Conservation (phyloP, 345 rosid species). For the Gossypium sturtianum region DNA sequence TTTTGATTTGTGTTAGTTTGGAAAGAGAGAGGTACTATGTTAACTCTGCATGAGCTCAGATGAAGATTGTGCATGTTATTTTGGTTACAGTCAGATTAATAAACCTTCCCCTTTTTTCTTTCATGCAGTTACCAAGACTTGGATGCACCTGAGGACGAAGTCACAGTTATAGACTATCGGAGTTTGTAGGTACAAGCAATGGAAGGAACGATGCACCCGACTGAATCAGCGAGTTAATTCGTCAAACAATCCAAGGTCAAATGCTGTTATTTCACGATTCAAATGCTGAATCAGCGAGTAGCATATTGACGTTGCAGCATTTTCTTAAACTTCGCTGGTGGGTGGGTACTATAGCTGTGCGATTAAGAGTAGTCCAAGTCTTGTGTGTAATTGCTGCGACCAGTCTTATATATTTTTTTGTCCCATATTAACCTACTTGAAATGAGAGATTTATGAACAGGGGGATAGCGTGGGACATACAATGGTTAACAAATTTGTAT, state of each 20-base stretch:
- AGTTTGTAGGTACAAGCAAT: conserved; percentile 54
- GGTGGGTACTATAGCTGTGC: neutral
- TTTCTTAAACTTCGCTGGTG: neutral
- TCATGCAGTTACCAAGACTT: conserved; percentile 93
- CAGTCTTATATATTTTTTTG: neutral
- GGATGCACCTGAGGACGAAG: conserved; percentile 97
- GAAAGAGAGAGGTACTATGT: neutral
- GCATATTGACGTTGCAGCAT: neutral
- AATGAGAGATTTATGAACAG: neutral
- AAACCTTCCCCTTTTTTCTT: neutral
- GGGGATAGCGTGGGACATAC: neutral
- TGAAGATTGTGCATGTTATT: neutral
- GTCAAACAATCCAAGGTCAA: neutral
- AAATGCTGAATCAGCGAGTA: neutral
- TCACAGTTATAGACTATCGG: conserved; percentile 95
- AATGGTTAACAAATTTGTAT: neutral
- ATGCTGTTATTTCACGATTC: neutral
- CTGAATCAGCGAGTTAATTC: neutral
- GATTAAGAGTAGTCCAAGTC: neutral
- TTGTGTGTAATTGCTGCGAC: neutral
- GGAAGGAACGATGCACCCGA: neutral
- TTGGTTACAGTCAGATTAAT: neutral
- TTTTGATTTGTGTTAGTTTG: neutral
- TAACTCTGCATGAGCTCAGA: neutral
- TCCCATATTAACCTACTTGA: neutral